Base-by-base conservation (phyloP, 2,329 filamentous ascomycete genomes). In the Sporothrix pseudoabietina region DNA sequence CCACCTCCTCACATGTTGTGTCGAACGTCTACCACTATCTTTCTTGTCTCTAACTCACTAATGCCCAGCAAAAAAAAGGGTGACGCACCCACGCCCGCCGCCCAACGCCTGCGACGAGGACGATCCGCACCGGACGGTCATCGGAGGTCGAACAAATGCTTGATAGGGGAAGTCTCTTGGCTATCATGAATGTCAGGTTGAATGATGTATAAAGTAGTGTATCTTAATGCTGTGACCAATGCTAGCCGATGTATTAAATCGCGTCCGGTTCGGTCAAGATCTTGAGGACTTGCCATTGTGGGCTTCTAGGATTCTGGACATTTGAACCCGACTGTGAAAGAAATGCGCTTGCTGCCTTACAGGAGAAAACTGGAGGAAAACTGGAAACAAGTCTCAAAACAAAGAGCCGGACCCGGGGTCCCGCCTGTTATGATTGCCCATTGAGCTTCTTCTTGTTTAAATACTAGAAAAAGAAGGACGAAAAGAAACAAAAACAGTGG, bases 51-150 rank as follows among this genome's bases (percentile, higher is more conserved):
- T 41, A 66, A 49, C 63, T 66, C 12, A 22, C 26, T 32, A 1
- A 35, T 2, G 35, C 32, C 14, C 57, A 30, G 47, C 47, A 52
- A 52, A 19, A 52, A n/a, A 52, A 30, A 26, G 41, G 19, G 63
- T 49, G 63, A 47, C 63, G 41, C 66, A 39, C 22, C 4, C 30
- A 35, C 54, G 8, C 26, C 44, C 41, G 63, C 35, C 4, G 63
- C 63, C 63, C 32, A 32, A 49, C 4, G 63, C 63, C 63, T 66
- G 35, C n/a, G 59, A 26, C 59, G 59, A 65, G 59, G 8, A 44
- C 49, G 63, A 32, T 55, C 66, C 47, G 47, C 66, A 54, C 26
- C 65, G 65, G 65, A 22, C 65, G 65, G 26, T 35, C 52, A 39
- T 69, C 65, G 65, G 65, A 69, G 65, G 41, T 35, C 59, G 19